A percentile compares a stretch with the other conserved stretches of the same genome.
These are phyloP conservation scores for Colletotrichum nymphaeae DNA, from an alignment of 2,329 filamentous ascomycete species.

Conservation along the genomic window DNA sequence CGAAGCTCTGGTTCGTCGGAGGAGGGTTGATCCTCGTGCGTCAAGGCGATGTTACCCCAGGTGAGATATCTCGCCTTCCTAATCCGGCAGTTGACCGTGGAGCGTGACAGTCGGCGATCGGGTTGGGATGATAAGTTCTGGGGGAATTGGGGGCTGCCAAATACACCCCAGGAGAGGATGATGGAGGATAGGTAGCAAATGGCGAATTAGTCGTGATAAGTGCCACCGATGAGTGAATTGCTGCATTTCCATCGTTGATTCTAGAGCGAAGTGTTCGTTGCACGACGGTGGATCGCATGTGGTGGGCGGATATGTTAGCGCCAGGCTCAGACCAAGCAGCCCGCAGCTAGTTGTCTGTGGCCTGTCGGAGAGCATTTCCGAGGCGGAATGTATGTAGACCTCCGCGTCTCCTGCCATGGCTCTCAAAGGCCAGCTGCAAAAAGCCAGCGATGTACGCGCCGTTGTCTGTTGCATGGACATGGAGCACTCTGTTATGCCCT, in stretches of 20 bases:
- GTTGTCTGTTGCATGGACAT: not conserved
- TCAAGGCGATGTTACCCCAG: conserved; percentile 19
- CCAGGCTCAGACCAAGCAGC: not conserved
- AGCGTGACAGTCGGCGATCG: conserved; percentile 5
- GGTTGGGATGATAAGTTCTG: not conserved
- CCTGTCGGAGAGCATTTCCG: no score
- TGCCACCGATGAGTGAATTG: not conserved
- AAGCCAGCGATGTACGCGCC: not conserved
- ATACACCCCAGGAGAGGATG: not conserved
- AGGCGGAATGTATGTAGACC: no score
- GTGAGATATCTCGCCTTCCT: conserved; percentile 28
- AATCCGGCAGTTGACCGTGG: conserved; percentile 15
- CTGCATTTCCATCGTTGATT: not conserved
- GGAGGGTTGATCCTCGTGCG: conserved; percentile 12
- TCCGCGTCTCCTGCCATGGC: no score
- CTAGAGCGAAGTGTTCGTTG: not conserved
- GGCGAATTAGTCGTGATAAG: not conserved
- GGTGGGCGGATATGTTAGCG: not conserved
- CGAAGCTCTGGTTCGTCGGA: not conserved
- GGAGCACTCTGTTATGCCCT: no score
- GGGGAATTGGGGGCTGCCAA: not conserved
- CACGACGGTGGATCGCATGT: not conserved
- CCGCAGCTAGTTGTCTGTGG: not conserved
- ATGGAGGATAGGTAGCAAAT: not conserved
- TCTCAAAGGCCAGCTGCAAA: no score